phyloP scores from a whole-genome alignment of 73 alveolate genomes.

The Tetrahymena borealis region DNA sequence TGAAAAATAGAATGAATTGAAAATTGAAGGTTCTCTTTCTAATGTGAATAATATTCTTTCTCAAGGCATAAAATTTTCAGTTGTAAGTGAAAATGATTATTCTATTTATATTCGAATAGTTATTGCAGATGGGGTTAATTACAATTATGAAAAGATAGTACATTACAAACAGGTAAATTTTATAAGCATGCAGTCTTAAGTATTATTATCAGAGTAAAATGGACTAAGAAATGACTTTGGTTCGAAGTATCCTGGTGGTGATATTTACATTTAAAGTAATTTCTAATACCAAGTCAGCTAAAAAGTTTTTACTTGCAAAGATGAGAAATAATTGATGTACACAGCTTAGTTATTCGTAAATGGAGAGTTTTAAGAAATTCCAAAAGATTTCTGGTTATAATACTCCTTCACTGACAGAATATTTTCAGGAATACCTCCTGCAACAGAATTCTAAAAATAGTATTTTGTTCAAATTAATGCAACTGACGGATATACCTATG shows the following conservation, averaged over 20 bases:
- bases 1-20: too few species aligned
- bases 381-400: not conserved
- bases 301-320: not conserved
- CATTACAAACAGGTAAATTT: not conserved
- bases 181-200: not conserved
- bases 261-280: not conserved
- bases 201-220: not conserved
- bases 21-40: not conserved
- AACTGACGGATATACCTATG: not conserved
- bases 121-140: not conserved
- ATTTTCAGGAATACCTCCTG: not conserved
- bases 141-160: not conserved
- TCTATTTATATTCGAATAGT: too few species aligned
- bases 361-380: not conserved
- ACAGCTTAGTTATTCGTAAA: not conserved
- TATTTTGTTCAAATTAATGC: not conserved
- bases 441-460: not conserved
- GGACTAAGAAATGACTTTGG: not conserved
- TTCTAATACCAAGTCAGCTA: not conserved
- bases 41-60: too few species aligned
- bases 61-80: not conserved
- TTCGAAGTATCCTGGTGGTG: not conserved
- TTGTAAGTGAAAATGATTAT: not conserved
- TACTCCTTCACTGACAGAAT: not conserved
- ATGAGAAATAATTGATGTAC: not conserved